Percentiles rank a stretch among this genome's conserved stretches.
These are phyloP conservation scores for Yamadazyma buinensis DNA, from an alignment of 1,139 yeast genomes.

Conservation along the genomic window DNA sequence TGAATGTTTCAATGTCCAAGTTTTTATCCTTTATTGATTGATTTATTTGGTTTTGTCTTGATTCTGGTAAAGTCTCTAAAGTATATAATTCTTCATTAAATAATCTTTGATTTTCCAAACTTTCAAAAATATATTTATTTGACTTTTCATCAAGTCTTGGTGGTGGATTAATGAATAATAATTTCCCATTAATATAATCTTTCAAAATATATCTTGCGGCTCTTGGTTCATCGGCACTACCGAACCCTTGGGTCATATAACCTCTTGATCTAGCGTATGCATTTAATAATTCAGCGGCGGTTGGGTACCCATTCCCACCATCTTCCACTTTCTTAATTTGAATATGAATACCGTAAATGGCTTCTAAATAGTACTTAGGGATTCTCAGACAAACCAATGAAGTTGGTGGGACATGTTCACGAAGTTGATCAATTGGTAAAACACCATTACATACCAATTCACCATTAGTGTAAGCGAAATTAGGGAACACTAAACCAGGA, in stretches of 20 bases:
- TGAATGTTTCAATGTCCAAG: conserved; percentile 48
- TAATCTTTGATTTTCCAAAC: conserved; percentile 46
- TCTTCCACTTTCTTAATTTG: conserved; percentile 71
- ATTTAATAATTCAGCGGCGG: conserved; percentile 82
- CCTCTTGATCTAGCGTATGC: conserved; percentile 98
- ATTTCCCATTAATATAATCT: conserved; percentile 91
- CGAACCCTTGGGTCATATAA: conserved; percentile 95
- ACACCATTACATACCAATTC: conserved; percentile 98
- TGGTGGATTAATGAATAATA: conserved; percentile 85
- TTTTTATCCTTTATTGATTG: conserved; percentile 57
- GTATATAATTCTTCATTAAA: conserved; percentile 76
- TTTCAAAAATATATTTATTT: conserved; percentile 33
- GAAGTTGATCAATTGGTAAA: conserved; percentile 91
- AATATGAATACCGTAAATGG: conserved; percentile 89
- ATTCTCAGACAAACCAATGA: conserved; percentile 82
- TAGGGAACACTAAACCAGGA: conserved; percentile 98
- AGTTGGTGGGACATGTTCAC: conserved; percentile 91
- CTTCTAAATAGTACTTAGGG: conserved; percentile 86
- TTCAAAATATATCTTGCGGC: conserved; percentile 90
- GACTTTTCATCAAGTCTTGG: conserved; percentile 46
- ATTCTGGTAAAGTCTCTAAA: conserved; percentile 61
- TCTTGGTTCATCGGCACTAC: conserved; percentile 94
- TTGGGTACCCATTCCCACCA: conserved; percentile 87
- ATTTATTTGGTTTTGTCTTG: conserved; percentile 67
- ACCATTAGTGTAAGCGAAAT: conserved; percentile 94